Percentiles rank a stretch among this genome's conserved stretches.
These are phyloP conservation scores for Hemisphaericaspora xylofermentans DNA, from an alignment of 1,139 yeast genomes.

Conservation along the genomic window DNA sequence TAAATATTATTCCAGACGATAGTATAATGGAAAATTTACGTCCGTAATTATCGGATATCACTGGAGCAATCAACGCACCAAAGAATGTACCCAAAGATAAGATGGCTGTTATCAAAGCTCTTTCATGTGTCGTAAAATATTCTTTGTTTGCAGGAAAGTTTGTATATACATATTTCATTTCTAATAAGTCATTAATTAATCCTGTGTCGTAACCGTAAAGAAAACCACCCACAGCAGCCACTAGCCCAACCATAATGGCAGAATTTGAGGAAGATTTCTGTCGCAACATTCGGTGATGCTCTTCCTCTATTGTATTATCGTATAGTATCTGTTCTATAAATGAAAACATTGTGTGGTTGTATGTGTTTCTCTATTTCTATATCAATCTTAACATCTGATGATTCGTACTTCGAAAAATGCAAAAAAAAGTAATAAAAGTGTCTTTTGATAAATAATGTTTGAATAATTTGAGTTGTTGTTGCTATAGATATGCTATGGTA, in stretches of 20 bases:
- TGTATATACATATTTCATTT: constrained; percentile 60
- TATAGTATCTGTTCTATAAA: constrained; percentile 33
- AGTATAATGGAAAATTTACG: constrained; percentile 44
- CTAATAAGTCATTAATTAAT: constrained; percentile 66
- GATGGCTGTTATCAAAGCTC: constrained; percentile 68
- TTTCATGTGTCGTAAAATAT: constrained; percentile 56
- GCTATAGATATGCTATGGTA: no score
- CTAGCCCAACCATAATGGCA: constrained; percentile 66
- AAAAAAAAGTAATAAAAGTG: background rate
- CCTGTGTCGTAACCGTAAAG: constrained; percentile 86
- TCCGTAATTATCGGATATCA: constrained; percentile 53
- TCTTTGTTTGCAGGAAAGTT: constrained; percentile 50
- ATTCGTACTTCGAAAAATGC: background rate
- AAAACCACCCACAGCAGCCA: constrained; percentile 82
- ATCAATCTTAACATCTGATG: background rate
- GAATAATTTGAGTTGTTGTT: no score
- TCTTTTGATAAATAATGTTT: background rate
- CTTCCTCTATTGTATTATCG: constrained; percentile 40
- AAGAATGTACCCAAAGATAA: constrained; percentile 72
- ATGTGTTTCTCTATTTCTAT: background rate
- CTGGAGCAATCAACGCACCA: constrained; percentile 75
- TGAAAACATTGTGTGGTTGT: constrained; percentile 9
- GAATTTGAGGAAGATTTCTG: constrained; percentile 55
- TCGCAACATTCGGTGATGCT: constrained; percentile 39
- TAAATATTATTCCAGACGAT: constrained; percentile 40